These are phyloP conservation scores for Chrysanthemum lavandulifolium DNA, from an alignment of 129 eudicot species.

Conservation along the genomic window DNA sequence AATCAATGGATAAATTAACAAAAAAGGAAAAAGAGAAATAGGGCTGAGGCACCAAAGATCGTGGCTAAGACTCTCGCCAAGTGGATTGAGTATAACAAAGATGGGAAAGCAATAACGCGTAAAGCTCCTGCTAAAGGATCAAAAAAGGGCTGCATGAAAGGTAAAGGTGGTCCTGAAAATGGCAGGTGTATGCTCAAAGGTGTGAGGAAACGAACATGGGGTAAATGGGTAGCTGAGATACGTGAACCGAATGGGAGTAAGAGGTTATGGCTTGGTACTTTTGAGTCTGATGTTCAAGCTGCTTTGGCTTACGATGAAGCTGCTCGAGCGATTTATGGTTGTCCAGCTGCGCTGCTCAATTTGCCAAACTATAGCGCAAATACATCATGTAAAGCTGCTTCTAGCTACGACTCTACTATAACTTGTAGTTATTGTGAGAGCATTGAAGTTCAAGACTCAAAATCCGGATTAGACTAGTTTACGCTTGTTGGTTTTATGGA, in stretches of 20 bases:
- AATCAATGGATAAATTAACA: conserved; percentile 27
- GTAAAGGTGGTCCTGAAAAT: conserved; percentile 88
- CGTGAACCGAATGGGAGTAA: conserved; percentile 79
- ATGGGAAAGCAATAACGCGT: conserved; percentile 21
- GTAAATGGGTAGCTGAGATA: conserved; percentile 97
- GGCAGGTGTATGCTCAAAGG: conserved; percentile 56
- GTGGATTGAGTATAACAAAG: conserved; percentile 56
- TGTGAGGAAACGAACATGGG: conserved; percentile 93
- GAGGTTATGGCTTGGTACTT: conserved; percentile 87
- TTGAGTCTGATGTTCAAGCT: conserved; percentile 59
- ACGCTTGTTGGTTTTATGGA: too few relatives aligned
- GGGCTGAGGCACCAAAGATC: conserved; percentile 38
- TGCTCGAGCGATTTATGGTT: conserved; percentile 87
- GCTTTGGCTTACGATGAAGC: conserved; percentile 94
- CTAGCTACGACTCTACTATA: conserved; percentile 40
- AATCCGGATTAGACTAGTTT: not conserved
- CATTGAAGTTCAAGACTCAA: conserved; percentile 18
- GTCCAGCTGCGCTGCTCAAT: conserved; percentile 64
- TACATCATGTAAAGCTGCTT: conserved; percentile 18
- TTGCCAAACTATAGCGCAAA: conserved; percentile 30
- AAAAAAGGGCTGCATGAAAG: conserved; percentile 92
- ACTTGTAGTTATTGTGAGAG: conserved; percentile 38
- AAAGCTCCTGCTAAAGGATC: conserved; percentile 84
- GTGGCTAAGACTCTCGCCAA: conserved; percentile 73
- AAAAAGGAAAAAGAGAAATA: conserved; percentile 51